phyloP scores from a whole-genome alignment of 1,284 basidiomycete species.

The Kalmanozyma brasiliensis region DNA sequence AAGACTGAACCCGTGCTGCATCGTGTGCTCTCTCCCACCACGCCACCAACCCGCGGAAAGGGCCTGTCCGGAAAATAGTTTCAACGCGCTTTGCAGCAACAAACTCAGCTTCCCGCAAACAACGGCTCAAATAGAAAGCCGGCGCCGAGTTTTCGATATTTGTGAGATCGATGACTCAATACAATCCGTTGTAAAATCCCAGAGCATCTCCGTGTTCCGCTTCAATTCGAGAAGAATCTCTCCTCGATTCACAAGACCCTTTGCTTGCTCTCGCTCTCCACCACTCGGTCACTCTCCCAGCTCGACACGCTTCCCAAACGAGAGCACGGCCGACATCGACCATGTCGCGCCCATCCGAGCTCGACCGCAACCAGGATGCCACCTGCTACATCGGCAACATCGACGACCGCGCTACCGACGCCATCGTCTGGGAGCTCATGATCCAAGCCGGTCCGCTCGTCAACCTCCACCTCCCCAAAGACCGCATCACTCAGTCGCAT shows the following conservation, averaged over 20 bases:
- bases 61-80: too few species aligned
- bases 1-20: too few species aligned
- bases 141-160: too few species aligned
- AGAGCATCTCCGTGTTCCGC: too few species aligned
- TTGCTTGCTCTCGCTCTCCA: too few species aligned
- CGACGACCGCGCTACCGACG: slow-evolving; percentile 92
- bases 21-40: background rate
- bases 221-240: too few species aligned
- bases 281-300: too few species aligned
- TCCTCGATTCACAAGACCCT: background rate
- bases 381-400: slow-evolving; percentile 79
- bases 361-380: slow-evolving; percentile 67
- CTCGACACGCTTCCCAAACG: background rate
- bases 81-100: too few species aligned
- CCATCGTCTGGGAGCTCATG: slow-evolving; percentile 98
- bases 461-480: slow-evolving; percentile 87
- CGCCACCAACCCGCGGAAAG: too few species aligned
- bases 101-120: too few species aligned
- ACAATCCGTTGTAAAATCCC: background rate
- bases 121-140: too few species aligned
- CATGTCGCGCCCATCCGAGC: slow-evolving; percentile 57
- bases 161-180: too few species aligned
- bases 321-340: background rate
- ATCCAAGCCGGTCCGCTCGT: slow-evolving; percentile 96
- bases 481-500: slow-evolving; percentile 95